Evolutionary conservation across 768 basidiomycete genomes (phyloP).

Genomic region (Wakefieldia striispora): DNA sequence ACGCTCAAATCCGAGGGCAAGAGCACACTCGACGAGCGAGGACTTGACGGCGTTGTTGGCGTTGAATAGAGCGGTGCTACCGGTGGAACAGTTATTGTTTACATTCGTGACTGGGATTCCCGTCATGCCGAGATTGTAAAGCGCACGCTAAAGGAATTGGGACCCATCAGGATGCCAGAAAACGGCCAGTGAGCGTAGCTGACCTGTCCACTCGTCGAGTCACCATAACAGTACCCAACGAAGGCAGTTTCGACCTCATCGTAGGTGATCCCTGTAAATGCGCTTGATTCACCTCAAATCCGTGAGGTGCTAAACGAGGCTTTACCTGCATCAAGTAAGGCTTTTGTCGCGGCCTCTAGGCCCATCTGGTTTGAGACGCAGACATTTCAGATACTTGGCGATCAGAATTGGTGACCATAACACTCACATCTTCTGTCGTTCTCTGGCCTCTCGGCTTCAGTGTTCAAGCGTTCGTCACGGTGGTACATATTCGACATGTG

Average conservation of each 20-base stretch:
- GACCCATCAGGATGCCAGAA: neutral
- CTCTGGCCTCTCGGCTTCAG: slow-evolving; percentile 62
- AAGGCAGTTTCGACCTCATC: slow-evolving; percentile 71
- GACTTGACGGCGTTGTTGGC: slow-evolving; percentile 70
- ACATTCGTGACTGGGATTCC: slow-evolving; percentile 83
- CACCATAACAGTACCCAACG: slow-evolving; percentile 79
- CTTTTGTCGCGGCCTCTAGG: slow-evolving; percentile 83
- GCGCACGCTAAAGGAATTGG: slow-evolving; percentile 49
- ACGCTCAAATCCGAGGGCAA: slow-evolving; percentile 86
- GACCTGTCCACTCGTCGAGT: slow-evolving; percentile 76
- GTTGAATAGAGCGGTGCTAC: slow-evolving; percentile 73
- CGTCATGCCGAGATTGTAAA: slow-evolving; percentile 83
- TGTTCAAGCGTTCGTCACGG: neutral
- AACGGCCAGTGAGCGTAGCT: slow-evolving; percentile 3
- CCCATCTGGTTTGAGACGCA: slow-evolving; percentile 57
- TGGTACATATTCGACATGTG: neutral
- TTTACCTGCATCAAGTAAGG: slow-evolving; percentile 77
- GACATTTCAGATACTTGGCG: neutral
- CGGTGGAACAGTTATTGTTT: slow-evolving; percentile 87
- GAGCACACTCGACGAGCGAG: slow-evolving; percentile 67
- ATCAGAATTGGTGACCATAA: too few species aligned
- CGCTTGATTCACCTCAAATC: neutral
- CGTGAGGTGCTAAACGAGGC: neutral
- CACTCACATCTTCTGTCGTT: slow-evolving; percentile 67
- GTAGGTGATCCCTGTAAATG: slow-evolving; percentile 68